Evolutionary conservation across 805 yeast species (phyloP).

Genomic region (Metschnikowia aberdeeniae): DNA sequence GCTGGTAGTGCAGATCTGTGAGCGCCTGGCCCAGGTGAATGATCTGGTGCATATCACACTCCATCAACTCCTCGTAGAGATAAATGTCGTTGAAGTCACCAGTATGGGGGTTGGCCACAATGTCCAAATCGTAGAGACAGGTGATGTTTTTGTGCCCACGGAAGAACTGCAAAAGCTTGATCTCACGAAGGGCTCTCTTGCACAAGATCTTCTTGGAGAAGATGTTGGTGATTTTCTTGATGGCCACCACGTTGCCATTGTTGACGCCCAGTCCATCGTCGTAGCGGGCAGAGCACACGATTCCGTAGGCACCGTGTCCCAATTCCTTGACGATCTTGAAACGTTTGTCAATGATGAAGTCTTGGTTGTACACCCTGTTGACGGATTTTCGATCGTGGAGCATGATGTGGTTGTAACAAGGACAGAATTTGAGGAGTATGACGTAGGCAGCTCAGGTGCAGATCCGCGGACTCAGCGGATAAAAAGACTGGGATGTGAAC

Average conservation of each 20-base stretch:
- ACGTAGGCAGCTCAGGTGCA: too few relatives aligned
- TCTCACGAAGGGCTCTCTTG: slow-evolving; percentile 86
- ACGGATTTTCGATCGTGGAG: slow-evolving; percentile 31
- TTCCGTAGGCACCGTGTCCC: slow-evolving; percentile 98
- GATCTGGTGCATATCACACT: slow-evolving; percentile 97
- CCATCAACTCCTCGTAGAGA: slow-evolving; percentile 95
- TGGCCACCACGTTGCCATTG: slow-evolving; percentile 63
- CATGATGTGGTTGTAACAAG: slow-evolving; percentile 5
- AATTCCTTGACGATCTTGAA: slow-evolving; percentile 87
- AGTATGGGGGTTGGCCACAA: slow-evolving; percentile 60
- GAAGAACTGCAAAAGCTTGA: slow-evolving; percentile 86
- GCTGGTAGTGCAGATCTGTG: slow-evolving; percentile 93
- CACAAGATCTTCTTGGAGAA: slow-evolving; percentile 88
- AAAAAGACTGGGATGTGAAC: too few relatives aligned
- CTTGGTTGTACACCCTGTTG: slow-evolving; percentile 62
- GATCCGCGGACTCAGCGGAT: too few relatives aligned
- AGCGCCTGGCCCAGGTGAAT: slow-evolving; percentile 90
- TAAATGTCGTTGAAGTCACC: slow-evolving; percentile 86
- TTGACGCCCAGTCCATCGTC: slow-evolving; percentile 52
- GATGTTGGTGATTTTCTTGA: slow-evolving; percentile 92
- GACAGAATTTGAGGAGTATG: too few relatives aligned
- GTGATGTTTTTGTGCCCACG: slow-evolving; percentile 96
- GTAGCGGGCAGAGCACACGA: slow-evolving; percentile 91
- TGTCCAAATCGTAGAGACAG: slow-evolving; percentile 90
- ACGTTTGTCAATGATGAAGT: slow-evolving; percentile 84